phyloP scores from a whole-genome alignment of 768 basidiomycete species.

The Podaxis sp. region DNA sequence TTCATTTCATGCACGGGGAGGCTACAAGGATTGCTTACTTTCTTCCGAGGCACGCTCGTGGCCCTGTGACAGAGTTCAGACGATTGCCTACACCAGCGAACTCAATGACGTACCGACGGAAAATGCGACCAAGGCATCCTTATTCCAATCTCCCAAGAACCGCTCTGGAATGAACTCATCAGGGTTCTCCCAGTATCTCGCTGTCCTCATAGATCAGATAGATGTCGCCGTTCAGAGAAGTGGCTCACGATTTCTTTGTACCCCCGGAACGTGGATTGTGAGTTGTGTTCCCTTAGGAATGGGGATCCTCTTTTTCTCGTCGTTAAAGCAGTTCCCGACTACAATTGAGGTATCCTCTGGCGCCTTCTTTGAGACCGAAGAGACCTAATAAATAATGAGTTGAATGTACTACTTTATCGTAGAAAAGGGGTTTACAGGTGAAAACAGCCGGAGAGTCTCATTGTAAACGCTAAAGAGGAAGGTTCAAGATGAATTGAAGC shows the following conservation, averaged over 20 bases:
- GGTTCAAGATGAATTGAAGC: background rate
- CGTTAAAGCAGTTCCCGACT: constrained; percentile 29
- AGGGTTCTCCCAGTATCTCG: constrained; percentile 56
- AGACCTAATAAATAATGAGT: constrained; percentile 26
- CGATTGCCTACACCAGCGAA: background rate
- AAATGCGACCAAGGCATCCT: constrained; percentile 18
- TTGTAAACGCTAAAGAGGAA: constrained; percentile 38
- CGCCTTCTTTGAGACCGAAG: constrained; percentile 40
- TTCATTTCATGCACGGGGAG: background rate
- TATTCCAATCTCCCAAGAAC: constrained; percentile 19
- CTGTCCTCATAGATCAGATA: constrained; percentile 24
- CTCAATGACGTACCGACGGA: constrained; percentile 12
- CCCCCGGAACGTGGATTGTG: constrained; percentile 20
- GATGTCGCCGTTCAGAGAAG: background rate
- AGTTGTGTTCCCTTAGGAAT: constrained; percentile 42
- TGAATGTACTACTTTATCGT: background rate
- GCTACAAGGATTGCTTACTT: constrained; percentile 25
- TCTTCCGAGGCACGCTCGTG: constrained; percentile 45
- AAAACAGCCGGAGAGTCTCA: constrained; percentile 48
- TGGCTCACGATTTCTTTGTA: constrained; percentile 9
- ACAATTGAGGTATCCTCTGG: constrained; percentile 45
- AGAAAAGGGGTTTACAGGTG: constrained; percentile 34
- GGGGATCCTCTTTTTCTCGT: constrained; percentile 35
- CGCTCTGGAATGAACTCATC: constrained; percentile 33
- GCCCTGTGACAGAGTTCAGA: constrained; percentile 22